phyloP scores from a whole-genome alignment of 495 filamentous ascomycete species.

The Lophiotrema nucula region DNA sequence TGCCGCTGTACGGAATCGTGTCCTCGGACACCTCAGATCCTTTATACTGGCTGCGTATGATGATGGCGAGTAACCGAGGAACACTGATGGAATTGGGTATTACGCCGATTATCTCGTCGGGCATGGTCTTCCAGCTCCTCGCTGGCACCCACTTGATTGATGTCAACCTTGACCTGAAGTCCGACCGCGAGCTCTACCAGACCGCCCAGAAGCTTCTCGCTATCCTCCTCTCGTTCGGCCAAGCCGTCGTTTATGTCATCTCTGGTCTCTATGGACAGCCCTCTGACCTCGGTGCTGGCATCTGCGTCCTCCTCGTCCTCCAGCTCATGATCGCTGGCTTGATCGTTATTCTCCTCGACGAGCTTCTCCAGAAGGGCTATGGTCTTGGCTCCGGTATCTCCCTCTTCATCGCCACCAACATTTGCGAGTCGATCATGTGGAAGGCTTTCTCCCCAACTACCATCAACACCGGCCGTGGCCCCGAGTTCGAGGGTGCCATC shows the following conservation, averaged over 20 bases:
- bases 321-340: conserved; percentile 96
- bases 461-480: conserved; percentile 98
- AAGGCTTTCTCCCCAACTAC: conserved; percentile 99
- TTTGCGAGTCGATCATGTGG: conserved; percentile 99
- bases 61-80: conserved; percentile 98
- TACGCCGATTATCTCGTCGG: conserved; percentile 97
- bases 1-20: conserved; percentile 62
- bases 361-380: conserved; percentile 99
- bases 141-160: conserved; percentile 99
- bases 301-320: conserved; percentile 94
- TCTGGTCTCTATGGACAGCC: conserved; percentile 97
- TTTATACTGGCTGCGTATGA: conserved; percentile 99
- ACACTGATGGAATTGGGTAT: conserved; percentile 99
- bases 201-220: conserved; percentile 99
- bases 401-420: conserved; percentile 99
- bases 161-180: conserved; percentile 90
- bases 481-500: conserved; percentile 98
- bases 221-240: conserved; percentile 94
- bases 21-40: conserved; percentile 84
- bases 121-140: conserved; percentile 99
- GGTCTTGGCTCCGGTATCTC: conserved; percentile 98
- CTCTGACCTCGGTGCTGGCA: conserved; percentile 91
- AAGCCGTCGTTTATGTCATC: conserved; percentile 94
- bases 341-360: conserved; percentile 98
- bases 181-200: conserved; percentile 98